phyloP scores from a whole-genome alignment of 805 yeast species.

The Kodamaea sagamina region DNA sequence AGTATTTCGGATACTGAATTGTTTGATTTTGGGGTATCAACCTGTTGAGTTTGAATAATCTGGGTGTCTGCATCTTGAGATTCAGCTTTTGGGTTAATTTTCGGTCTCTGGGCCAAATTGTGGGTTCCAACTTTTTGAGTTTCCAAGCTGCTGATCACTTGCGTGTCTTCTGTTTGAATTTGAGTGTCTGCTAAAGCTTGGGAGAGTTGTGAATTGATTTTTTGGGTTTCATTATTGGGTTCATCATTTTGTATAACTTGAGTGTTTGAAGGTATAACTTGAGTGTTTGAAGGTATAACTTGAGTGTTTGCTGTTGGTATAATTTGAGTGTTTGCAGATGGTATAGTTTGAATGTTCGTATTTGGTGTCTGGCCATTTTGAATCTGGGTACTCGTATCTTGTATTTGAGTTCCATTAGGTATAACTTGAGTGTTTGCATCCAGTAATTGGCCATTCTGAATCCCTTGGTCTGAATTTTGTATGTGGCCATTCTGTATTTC shows the following conservation, averaged over 20 bases:
- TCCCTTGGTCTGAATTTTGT: not conserved
- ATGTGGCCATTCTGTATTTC: not conserved
- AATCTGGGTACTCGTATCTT: not conserved
- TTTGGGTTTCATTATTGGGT: not conserved
- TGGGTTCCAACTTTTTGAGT: constrained; percentile 11
- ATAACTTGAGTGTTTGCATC: not conserved
- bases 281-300: too few species aligned
- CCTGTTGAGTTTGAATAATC: not conserved
- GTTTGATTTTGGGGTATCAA: not conserved
- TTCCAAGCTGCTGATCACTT: constrained; percentile 9
- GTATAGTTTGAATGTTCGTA: too few species aligned
- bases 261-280: too few species aligned
- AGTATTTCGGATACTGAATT: too few species aligned
- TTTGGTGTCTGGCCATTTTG: too few species aligned
- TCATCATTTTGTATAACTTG: too few species aligned
- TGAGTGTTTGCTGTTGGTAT: too few species aligned
- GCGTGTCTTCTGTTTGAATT: constrained; percentile 14
- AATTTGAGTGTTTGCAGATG: too few species aligned
- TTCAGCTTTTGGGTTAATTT: not conserved
- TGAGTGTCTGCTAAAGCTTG: constrained; percentile 9
- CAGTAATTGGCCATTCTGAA: not conserved
- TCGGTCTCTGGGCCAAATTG: not conserved
- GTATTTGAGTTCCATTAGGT: not conserved
- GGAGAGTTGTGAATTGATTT: not conserved
- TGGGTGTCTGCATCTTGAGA: not conserved